These are phyloP conservation scores for Ogataea trehalophila DNA, from an alignment of 805 yeast species.

Conservation along the genomic window DNA sequence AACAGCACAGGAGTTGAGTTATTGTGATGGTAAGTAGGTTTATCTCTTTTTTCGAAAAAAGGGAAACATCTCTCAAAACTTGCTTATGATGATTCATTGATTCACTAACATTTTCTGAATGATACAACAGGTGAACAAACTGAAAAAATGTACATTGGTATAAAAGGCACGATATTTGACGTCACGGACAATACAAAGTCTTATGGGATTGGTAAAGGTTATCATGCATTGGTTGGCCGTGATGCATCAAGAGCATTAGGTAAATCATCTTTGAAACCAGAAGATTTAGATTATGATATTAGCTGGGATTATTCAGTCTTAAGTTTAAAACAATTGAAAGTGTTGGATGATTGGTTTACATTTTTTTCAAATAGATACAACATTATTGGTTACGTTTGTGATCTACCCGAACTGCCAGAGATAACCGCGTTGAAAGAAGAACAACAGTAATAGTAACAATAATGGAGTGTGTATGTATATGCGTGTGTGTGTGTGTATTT, in stretches of 20 bases:
- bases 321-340: constrained; percentile 53
- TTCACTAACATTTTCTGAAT: constrained; percentile 2
- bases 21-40: constrained; percentile 31
- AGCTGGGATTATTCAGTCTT: constrained; percentile 51
- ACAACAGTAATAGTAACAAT: not conserved
- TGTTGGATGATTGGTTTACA: constrained; percentile 70
- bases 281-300: constrained; percentile 38
- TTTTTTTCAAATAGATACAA: constrained; percentile 53
- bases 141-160: constrained; percentile 60
- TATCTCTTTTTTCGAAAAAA: too few relatives aligned
- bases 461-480: too few relatives aligned
- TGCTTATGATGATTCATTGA: constrained; percentile 21
- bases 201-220: constrained; percentile 75
- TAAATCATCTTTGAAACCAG: constrained; percentile 53
- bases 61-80: too few relatives aligned
- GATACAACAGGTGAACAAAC: constrained; percentile 32
- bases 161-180: constrained; percentile 74
- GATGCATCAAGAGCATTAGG: constrained; percentile 79
- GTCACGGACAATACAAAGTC: constrained; percentile 61
- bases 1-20: constrained; percentile 37
- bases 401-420: constrained; percentile 18
- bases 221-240: constrained; percentile 66
- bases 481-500: too few relatives aligned
- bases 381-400: constrained; percentile 36
- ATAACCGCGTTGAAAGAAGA: not conserved